These are phyloP conservation scores for Calocybe cyanea DNA, from an alignment of 768 basidiomycete genomes.

Conservation along the genomic window DNA sequence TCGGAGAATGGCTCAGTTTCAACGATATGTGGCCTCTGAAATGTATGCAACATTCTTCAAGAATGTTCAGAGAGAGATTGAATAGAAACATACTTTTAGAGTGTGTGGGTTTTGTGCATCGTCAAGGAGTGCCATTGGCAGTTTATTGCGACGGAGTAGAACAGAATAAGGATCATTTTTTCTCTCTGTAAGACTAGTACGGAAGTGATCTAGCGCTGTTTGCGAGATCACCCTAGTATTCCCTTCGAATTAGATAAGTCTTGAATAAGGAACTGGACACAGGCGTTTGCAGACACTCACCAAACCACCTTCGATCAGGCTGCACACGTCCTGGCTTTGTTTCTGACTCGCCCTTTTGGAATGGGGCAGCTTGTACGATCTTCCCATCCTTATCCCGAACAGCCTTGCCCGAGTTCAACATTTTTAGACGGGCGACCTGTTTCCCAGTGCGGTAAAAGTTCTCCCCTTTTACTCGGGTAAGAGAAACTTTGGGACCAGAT, in stretches of 20 bases:
- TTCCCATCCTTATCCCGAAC: constrained; percentile 90
- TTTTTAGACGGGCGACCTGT: constrained; percentile 76
- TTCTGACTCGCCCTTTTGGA: constrained; percentile 94
- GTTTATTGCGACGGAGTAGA: constrained; percentile 87
- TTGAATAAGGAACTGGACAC: constrained; percentile 10
- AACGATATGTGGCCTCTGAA: constrained; percentile 85
- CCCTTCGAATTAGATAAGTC: constrained; percentile 41
- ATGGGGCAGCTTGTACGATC: constrained; percentile 89
- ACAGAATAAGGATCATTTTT: constrained; percentile 97
- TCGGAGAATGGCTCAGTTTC: constrained; percentile 94
- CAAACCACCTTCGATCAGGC: constrained; percentile 97
- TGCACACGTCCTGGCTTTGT: constrained; percentile 87
- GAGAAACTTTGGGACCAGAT: constrained; percentile 48
- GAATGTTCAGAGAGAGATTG: no score
- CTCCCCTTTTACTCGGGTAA: constrained; percentile 84
- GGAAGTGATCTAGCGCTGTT: constrained; percentile 92
- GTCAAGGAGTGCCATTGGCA: constrained; percentile 94
- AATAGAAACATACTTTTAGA: constrained; percentile 53
- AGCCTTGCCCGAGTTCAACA: constrained; percentile 91
- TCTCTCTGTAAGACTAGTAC: constrained; percentile 78
- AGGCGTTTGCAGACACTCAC: constrained; percentile 39
- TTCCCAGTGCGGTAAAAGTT: constrained; percentile 99
- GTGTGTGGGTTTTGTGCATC: constrained; percentile 79
- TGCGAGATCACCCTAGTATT: constrained; percentile 99
- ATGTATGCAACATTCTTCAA: neutral